phyloP scores from a whole-genome alignment of 78 protist genomes.

The Polysphondylium violaceum region DNA sequence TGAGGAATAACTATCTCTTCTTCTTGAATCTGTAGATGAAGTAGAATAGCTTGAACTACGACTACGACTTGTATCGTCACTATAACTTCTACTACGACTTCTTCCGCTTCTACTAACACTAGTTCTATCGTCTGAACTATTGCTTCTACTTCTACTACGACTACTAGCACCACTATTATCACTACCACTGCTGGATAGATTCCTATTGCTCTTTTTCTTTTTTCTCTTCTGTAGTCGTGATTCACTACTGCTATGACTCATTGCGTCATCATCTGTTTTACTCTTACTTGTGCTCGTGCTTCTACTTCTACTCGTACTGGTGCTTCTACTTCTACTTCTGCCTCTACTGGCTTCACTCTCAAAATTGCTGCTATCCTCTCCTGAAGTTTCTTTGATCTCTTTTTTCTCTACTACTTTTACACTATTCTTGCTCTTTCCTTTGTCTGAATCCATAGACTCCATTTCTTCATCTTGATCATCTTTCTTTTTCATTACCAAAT shows the following conservation, averaged over 20 bases:
- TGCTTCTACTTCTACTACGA: background rate
- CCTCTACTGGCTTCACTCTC: too few relatives aligned
- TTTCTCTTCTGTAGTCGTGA: background rate
- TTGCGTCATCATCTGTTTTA: background rate
- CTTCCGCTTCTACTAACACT: too few relatives aligned
- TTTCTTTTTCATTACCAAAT: too few relatives aligned
- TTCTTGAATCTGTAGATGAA: background rate
- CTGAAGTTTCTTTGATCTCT: background rate
- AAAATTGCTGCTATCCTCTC: too few relatives aligned
- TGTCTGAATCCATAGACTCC: background rate
- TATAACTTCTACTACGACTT: background rate
- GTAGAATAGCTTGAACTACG: background rate
- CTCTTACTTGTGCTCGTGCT: background rate
- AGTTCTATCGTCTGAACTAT: too few relatives aligned
- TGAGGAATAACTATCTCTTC: background rate
- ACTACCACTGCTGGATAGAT: background rate
- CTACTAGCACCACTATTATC: background rate
- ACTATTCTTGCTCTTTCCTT: background rate
- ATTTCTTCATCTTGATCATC: background rate
- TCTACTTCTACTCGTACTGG: background rate
- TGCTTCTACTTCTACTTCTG: background rate
- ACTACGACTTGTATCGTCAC: background rate
- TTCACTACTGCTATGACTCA: background rate
- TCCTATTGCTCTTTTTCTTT: background rate
- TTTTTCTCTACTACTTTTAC: background rate